Conservation (phyloP, 306 rosid species). For the Castanea crenata region DNA sequence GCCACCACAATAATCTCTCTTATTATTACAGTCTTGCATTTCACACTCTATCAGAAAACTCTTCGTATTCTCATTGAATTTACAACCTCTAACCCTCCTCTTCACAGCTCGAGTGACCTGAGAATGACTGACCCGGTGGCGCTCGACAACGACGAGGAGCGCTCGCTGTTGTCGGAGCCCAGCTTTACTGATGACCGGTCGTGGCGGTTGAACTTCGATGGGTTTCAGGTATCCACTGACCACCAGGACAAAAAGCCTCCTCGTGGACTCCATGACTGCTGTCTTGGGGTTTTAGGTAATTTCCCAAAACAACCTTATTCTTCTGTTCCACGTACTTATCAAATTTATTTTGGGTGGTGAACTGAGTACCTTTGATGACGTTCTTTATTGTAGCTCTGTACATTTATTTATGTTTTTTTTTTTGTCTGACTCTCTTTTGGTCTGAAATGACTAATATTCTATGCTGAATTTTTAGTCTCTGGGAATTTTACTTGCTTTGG, state of each 20-base stretch:
- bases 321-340: background rate
- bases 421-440: background rate
- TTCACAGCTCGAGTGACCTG: conserved; percentile 10
- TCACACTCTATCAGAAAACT: background rate
- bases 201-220: conserved; percentile 87
- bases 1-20: conserved; percentile 3
- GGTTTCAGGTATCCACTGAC: conserved; percentile 47
- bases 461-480: background rate
- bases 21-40: too few relatives aligned
- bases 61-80: background rate
- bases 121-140: conserved; percentile 51
- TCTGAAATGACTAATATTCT: background rate
- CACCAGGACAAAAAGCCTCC: conserved; percentile 58
- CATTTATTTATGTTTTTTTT: too few relatives aligned
- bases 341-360: background rate
- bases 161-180: conserved; percentile 42
- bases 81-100: background rate
- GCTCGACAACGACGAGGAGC: conserved; percentile 50
- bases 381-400: background rate
- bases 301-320: background rate
- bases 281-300: conserved; percentile 75
- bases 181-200: conserved; percentile 55
- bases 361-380: background rate
- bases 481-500: conserved; percentile 8
- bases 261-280: conserved; percentile 72